Conservation (phyloP, 2,329 filamentous ascomycete species). For the Colletotrichum ledebouriae region DNA sequence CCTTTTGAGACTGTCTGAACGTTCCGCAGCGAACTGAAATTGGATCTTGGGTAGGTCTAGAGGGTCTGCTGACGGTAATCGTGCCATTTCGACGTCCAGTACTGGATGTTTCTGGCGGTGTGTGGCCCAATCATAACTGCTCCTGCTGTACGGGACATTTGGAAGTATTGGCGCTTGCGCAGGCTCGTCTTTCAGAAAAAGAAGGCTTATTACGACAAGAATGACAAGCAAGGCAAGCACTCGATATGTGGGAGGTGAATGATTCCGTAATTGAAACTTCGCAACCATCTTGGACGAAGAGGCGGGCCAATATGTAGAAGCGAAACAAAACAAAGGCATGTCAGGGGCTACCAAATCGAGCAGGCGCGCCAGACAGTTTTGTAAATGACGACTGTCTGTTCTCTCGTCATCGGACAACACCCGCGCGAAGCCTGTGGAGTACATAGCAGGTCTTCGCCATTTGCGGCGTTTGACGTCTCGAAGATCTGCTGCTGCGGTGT, state of each 20-base stretch:
- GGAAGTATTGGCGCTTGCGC: slow-evolving; percentile 5
- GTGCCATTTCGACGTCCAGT: slow-evolving; percentile 41
- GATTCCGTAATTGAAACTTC: slow-evolving; percentile 35
- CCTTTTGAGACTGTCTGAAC: slow-evolving; percentile 43
- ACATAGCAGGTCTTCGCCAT: slow-evolving; percentile 15
- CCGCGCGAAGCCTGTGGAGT: slow-evolving; percentile 21
- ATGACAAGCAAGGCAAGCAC: slow-evolving; percentile 35
- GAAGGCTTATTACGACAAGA: slow-evolving; percentile 29
- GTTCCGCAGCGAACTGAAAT: slow-evolving; percentile 38
- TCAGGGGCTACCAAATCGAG: neutral
- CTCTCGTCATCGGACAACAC: slow-evolving; percentile 27
- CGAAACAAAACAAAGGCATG: slow-evolving; percentile 9
- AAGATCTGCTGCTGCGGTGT: slow-evolving; percentile 28
- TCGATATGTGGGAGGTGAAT: slow-evolving; percentile 38
- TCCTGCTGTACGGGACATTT: slow-evolving; percentile 25
- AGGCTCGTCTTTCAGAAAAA: slow-evolving; percentile 21
- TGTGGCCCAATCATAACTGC: slow-evolving; percentile 45
- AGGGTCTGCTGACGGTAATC: slow-evolving; percentile 36
- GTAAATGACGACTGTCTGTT: slow-evolving; percentile 9
- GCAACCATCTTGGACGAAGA: slow-evolving; percentile 35
- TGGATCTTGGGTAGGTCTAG: slow-evolving; percentile 36
- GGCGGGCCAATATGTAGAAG: neutral
- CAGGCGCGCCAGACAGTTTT: slow-evolving; percentile 26
- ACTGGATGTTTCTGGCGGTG: slow-evolving; percentile 42
- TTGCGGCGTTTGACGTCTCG: slow-evolving; percentile 41